Conservation (phyloP, 352 stramenopile species). For the Phytophthora brassicae region DNA sequence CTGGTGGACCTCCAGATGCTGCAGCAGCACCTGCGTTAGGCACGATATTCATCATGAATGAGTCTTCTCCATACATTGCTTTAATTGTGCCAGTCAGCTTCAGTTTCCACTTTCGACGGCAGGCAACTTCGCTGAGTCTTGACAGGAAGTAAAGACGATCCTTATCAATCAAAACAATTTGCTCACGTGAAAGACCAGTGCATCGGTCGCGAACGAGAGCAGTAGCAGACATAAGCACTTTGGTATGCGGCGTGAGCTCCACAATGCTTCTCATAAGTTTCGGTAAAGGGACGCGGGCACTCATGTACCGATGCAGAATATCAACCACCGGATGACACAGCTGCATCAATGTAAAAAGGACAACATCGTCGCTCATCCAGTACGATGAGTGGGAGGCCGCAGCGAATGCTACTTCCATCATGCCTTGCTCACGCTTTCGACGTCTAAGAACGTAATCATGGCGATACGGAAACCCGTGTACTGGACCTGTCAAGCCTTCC, state of each 20-base stretch:
- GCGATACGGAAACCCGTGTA: conserved; percentile 74
- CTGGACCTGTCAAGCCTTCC: conserved; percentile 65
- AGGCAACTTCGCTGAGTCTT: conserved; percentile 64
- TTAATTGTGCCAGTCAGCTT: conserved; percentile 51
- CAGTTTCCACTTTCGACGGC: conserved; percentile 69
- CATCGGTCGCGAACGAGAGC: conserved; percentile 78
- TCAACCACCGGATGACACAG: conserved; percentile 84
- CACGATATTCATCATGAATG: conserved; percentile 79
- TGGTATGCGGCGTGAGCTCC: conserved; percentile 76
- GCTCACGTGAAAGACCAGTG: conserved; percentile 75
- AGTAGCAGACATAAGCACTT: conserved; percentile 65
- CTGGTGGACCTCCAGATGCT: conserved; percentile 21
- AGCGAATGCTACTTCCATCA: conserved; percentile 87
- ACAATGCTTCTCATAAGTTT: conserved; percentile 77
- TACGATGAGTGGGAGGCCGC: conserved; percentile 86
- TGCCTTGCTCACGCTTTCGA: conserved; percentile 75
- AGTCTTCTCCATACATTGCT: conserved; percentile 76
- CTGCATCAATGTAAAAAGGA: conserved; percentile 87
- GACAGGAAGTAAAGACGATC: conserved; percentile 71
- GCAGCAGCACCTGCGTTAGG: conserved; percentile 34
- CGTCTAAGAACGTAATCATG: conserved; percentile 83
- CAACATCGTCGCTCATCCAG: conserved; percentile 87
- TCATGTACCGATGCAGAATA: conserved; percentile 83
- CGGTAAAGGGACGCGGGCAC: conserved; percentile 64
- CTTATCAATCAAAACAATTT: conserved; percentile 71